A percentile compares a stretch with the other conserved stretches of the same genome.
These are phyloP conservation scores for Kalanchoe fedtschenkoi DNA, from an alignment of 164 flowering plant genomes.

Conservation along the genomic window DNA sequence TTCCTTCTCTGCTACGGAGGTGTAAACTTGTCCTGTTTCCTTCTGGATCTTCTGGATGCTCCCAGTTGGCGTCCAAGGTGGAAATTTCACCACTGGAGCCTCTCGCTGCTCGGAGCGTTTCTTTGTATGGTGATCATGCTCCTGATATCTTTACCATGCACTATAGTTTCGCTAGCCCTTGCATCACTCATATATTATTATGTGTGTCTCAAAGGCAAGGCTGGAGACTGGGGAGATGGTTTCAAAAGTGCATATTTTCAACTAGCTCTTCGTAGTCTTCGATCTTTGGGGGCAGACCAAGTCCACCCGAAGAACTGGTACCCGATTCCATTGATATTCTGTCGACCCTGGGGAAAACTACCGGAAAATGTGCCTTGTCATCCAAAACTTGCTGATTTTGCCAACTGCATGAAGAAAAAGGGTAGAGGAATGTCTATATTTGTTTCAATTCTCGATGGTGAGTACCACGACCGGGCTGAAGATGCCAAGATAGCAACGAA, in stretches of 20 bases:
- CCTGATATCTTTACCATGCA: conserved; percentile 94
- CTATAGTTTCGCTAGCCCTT: conserved; percentile 87
- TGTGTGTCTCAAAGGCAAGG: conserved; percentile 92
- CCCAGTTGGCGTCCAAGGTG: conserved; percentile 99
- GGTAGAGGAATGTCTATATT: conserved; percentile 99
- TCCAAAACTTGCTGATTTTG: conserved; percentile 97
- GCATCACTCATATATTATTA: conserved; percentile 93
- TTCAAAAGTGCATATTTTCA: conserved; percentile 99
- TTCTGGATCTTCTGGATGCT: conserved; percentile 97
- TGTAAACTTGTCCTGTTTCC: conserved; percentile 95
- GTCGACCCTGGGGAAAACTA: conserved; percentile 98
- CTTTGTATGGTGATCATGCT: conserved; percentile 96
- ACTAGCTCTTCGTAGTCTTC: conserved; percentile 91
- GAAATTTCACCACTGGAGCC: conserved; percentile 99
- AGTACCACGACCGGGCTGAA: conserved; percentile 82
- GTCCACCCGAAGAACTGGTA: conserved; percentile 99
- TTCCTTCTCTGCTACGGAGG: conserved; percentile 93
- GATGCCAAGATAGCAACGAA: conserved; percentile 83
- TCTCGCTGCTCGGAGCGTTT: conserved; percentile 86
- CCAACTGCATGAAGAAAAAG: conserved; percentile 98
- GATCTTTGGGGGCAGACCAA: conserved; percentile 93
- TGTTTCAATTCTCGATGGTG: conserved; percentile 85
- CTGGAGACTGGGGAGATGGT: conserved; percentile 99
- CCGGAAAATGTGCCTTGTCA: conserved; percentile 99
- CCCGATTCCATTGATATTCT: conserved; percentile 91